Evolutionary conservation across 108 stramenopile genomes (phyloP).

Genomic region (Skeletonema tropicum): DNA sequence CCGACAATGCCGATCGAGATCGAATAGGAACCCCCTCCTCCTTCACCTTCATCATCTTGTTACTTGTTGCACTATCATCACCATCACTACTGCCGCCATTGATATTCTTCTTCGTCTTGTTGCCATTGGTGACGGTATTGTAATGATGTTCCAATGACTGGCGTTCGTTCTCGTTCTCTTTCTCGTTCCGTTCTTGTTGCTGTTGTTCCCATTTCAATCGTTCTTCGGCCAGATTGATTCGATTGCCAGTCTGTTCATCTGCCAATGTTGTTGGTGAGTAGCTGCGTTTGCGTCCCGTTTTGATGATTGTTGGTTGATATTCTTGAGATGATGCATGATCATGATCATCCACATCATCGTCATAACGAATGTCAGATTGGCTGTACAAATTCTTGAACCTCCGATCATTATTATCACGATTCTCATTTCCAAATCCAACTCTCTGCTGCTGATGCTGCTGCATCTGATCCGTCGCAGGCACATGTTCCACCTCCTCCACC

Average conservation of each 20-base stretch:
- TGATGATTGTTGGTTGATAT: not conserved
- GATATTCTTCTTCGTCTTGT: not conserved
- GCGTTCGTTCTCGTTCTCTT: no score
- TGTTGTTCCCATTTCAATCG: conserved; percentile 2
- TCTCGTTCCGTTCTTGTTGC: conserved; percentile 21
- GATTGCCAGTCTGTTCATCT: not conserved
- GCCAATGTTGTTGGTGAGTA: not conserved
- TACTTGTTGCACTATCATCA: no score
- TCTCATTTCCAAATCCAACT: no score
- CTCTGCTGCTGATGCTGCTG: no score
- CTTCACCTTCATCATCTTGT: no score
- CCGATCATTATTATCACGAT: conserved; percentile 18
- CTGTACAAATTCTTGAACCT: not conserved
- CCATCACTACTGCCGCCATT: no score
- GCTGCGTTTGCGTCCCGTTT: not conserved
- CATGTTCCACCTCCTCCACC: conserved; percentile 18
- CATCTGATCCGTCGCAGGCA: conserved; percentile 36
- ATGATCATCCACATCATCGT: not conserved
- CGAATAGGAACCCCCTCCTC: not conserved
- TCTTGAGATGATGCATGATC: not conserved
- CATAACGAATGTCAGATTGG: not conserved
- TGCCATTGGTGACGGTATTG: conserved; percentile 12
- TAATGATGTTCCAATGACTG: conserved; percentile 25
- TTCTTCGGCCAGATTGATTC: conserved; percentile 13
- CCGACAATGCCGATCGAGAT: conserved; percentile 28